Conservation (phyloP, 2,329 filamentous ascomycete species). For the Macrophomina phaseolina region DNA sequence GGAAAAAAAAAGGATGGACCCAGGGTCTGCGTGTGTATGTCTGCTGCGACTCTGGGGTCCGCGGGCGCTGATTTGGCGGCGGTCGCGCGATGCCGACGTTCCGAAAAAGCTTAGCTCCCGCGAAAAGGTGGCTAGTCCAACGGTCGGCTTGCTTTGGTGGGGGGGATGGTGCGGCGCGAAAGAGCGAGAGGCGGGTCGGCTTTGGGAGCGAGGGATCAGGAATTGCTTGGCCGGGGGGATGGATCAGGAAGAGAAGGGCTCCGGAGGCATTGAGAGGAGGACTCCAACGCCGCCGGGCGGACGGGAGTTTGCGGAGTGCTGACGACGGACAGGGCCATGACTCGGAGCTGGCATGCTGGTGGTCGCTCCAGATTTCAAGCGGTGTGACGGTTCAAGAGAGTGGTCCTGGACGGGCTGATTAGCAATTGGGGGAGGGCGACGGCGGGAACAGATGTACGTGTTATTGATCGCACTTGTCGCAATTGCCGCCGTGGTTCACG, state of each 20-base stretch:
- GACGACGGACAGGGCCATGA: constrained; percentile 21
- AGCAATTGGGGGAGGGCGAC: background rate
- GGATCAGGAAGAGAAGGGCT: constrained; percentile 6
- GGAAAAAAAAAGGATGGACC: constrained; percentile 10
- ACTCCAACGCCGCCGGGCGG: background rate
- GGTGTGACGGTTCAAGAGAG: constrained; percentile 12
- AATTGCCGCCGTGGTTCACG: constrained; percentile 53
- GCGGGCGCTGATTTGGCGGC: constrained; percentile 16
- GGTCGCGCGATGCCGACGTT: constrained; percentile 11
- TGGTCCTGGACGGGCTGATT: background rate
- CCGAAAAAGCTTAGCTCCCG: constrained; percentile 21
- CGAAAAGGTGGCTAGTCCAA: background rate
- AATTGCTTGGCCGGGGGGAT: background rate
- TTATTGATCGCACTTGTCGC: constrained; percentile 51
- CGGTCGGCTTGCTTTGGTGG: constrained; percentile 1
- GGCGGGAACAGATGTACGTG: constrained; percentile 35
- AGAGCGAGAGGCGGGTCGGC: background rate
- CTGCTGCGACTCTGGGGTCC: background rate
- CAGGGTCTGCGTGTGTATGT: background rate
- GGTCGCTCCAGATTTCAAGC: constrained; percentile 3
- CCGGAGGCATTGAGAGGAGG: background rate
- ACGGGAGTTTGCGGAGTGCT: constrained; percentile 5
- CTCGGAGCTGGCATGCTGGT: constrained; percentile 12
- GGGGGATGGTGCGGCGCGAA: constrained; percentile 6
- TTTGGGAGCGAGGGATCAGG: background rate